These are phyloP conservation scores for Sugiyamaella neomexicana DNA, from an alignment of 1,139 yeast species.

Conservation along the genomic window DNA sequence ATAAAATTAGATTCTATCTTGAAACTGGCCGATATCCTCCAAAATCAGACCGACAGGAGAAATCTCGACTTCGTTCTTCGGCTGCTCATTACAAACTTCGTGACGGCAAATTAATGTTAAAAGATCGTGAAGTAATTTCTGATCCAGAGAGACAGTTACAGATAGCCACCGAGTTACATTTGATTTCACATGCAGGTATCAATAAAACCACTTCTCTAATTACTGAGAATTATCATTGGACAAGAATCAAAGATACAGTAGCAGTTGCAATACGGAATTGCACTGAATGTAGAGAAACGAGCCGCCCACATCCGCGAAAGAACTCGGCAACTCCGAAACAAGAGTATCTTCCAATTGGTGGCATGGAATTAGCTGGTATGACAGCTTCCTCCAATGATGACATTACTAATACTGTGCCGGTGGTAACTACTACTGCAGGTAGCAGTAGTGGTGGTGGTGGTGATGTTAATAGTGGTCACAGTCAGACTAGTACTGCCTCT, in stretches of 20 bases:
- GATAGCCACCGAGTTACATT: slow-evolving; percentile 71
- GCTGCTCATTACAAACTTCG: slow-evolving; percentile 74
- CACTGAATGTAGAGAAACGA: slow-evolving; percentile 61
- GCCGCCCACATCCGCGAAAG: slow-evolving; percentile 35
- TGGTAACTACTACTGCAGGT: slow-evolving; percentile 19
- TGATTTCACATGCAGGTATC: slow-evolving; percentile 79
- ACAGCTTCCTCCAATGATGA: slow-evolving; percentile 14
- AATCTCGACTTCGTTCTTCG: slow-evolving; percentile 77
- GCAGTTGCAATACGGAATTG: slow-evolving; percentile 78
- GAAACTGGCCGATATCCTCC: slow-evolving; percentile 88
- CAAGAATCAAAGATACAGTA: slow-evolving; percentile 84
- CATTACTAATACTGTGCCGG: slow-evolving; percentile 23
- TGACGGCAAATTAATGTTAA: slow-evolving; percentile 71
- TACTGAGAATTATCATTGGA: slow-evolving; percentile 86
- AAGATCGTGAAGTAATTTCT: slow-evolving; percentile 78
- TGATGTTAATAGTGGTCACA: slow-evolving; percentile 9
- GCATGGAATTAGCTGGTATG: slow-evolving; percentile 18
- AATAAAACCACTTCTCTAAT: slow-evolving; percentile 80
- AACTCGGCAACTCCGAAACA: slow-evolving; percentile 10
- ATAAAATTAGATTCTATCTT: slow-evolving; percentile 72
- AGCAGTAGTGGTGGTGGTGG: slow-evolving; percentile 14
- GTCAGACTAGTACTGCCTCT: slow-evolving; percentile 1
- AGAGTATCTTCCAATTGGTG: slow-evolving; percentile 7
- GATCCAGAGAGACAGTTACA: slow-evolving; percentile 73
- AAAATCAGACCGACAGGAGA: slow-evolving; percentile 76